Base-by-base conservation (phyloP, 306 rosid genomes). In the Begonia loranthoides region DNA sequence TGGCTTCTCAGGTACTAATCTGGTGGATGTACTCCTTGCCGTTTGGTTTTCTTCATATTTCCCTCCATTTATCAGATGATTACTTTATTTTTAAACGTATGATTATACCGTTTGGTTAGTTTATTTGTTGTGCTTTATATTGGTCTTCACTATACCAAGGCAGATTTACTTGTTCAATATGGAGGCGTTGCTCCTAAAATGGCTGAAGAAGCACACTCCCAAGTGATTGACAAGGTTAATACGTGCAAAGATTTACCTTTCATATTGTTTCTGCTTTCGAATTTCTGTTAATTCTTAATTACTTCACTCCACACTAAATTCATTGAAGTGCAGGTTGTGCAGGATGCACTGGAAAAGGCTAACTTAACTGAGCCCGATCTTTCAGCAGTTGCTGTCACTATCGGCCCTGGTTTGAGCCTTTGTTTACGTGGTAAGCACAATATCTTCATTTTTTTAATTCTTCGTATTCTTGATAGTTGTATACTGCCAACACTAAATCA, bases 331-430 rank as follows among this genome's bases (percentile, higher is more conserved):
- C 73, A 90, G 99, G 99, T 90, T 68, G 94, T 90, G 68, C 94
- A 78, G 75, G 92, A 82, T 51, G 75, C 94, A 43, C 84, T 90
- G 46, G 92, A 80, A 63, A 82, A 72, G 63, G 95, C 99, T 74
- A 74, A 58, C 44, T 61, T 90, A 72, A 66, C 76, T 9, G 97
- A 72, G 71, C 68, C 64, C 40, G 87, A 90, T 74, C 73, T 90
- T 49, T 75, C 95, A 38, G 97, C 95, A n/a, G 78, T 90, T 51
- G 97, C 95, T 67, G 95, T 85, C 47, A 85, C 97, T 49, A 85
- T 90, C 57, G 97, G 97, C 67, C 97, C 97, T 36, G 97, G 95
- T 72, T 85, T 90, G 69, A 74, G 97, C 77, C 95, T 90, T 60
- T 90, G 97, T 49, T 94, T 90, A 59, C 87, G 95, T 21, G 95